phyloP scores from a whole-genome alignment of 306 rosid species.

The Cicer judaicum region DNA sequence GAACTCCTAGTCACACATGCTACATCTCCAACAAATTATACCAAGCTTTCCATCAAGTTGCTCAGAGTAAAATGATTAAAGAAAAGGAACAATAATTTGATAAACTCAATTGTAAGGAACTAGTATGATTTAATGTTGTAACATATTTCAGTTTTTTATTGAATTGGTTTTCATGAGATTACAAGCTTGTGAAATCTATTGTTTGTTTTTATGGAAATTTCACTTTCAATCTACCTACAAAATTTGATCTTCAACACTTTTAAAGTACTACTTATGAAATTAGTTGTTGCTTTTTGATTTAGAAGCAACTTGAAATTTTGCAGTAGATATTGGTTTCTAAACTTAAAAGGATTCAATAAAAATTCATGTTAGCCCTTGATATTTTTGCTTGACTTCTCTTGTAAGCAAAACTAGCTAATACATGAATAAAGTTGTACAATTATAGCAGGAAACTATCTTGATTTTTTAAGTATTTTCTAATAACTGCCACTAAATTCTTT shows the following conservation, averaged over 20 bases:
- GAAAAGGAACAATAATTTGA: background rate
- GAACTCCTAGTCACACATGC: too few species aligned
- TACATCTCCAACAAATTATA: too few species aligned
- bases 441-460: background rate
- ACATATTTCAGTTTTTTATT: background rate
- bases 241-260: too few species aligned
- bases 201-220: background rate
- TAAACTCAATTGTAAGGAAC: background rate
- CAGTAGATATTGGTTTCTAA: too few species aligned
- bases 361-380: too few species aligned
- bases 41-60: background rate
- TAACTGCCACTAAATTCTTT: background rate
- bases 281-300: too few species aligned
- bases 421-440: too few species aligned
- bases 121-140: background rate
- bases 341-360: too few species aligned
- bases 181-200: background rate
- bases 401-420: too few species aligned
- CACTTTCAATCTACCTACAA: background rate
- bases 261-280: too few species aligned
- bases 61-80: background rate
- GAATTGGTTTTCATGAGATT: background rate
- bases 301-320: too few species aligned
- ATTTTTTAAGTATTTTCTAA: slow-evolving; percentile 3
- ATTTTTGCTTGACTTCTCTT: too few species aligned